Base-by-base conservation (phyloP, 176 grass and related monocot genomes). In the Melocanna baccifera region DNA sequence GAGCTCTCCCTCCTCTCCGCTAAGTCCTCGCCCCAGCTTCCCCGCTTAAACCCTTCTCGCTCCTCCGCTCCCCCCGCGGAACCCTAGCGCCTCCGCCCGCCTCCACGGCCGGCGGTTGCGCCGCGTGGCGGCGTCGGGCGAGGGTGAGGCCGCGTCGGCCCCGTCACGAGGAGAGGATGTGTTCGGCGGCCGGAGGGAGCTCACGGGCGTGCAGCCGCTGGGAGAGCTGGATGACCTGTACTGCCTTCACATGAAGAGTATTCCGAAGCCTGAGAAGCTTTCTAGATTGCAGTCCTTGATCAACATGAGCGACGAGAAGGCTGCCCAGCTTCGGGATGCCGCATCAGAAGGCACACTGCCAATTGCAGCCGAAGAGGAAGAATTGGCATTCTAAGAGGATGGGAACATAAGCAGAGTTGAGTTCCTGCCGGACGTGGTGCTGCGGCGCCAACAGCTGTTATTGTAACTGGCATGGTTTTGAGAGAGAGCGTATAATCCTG, bases 141-240 rank as follows among this genome's bases (percentile, higher is more conserved):
- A 64, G 48, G 48, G 9, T 48, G 15, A 75, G 29, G 14, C n/a
- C 29, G 7, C 67, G 46, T n/a, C 74, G 64, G 64, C 59, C 12
- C 25, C 66, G 56, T 19, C 12, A 11, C 40, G 3, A 7, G 77
- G 30, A 13, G 63, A 52, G 14, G 65, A 63, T 40, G 75, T 94
- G 34, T 97, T 97, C 65, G 90, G 92, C 2, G 32, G 40, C 23
- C 84, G 86, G 56, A 91, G 63, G 79, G 93, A 96, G 84, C 89
- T 94, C 37, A 84, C 93, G 4, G 86, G 89, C 23, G 40, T 93
- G 47, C 93, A 94, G 77, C 81, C 89, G 22, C 40, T 96, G 23
- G 87, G 87, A 74, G 96, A 96, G 88, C 81, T 96, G 36, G 93
- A 90, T 71, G 93, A 96, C 61, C 45, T 99, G 4, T 99, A 96